These are phyloP conservation scores for Scheffersomyces quercinus DNA, from an alignment of 1,139 yeast genomes.

Conservation along the genomic window DNA sequence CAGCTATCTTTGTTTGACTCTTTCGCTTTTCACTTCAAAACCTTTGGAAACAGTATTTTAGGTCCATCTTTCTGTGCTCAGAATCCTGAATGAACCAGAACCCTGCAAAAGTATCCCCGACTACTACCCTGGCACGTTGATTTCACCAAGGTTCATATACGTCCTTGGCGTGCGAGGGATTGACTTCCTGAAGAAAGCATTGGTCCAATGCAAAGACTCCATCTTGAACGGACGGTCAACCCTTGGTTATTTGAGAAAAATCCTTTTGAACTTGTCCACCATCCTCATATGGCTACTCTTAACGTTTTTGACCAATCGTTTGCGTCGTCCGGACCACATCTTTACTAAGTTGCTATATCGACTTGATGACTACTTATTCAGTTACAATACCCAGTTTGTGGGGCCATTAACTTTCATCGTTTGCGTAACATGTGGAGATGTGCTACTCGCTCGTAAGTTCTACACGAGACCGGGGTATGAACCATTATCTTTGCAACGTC, in stretches of 20 bases:
- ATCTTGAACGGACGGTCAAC: slow-evolving; percentile 5
- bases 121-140: no score
- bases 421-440: slow-evolving; percentile 5
- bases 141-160: no score
- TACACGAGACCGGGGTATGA: no score
- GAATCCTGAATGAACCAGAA: no score
- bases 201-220: slow-evolving; percentile 1
- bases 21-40: no score
- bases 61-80: no score
- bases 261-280: slow-evolving; percentile 3
- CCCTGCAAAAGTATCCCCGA: no score
- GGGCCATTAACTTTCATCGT: slow-evolving; percentile 6
- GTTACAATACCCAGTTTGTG: slow-evolving; percentile 2
- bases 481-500: no score
- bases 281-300: slow-evolving; percentile 5
- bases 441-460: slow-evolving; percentile 3
- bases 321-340: slow-evolving; percentile 4
- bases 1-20: no score
- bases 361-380: slow-evolving; percentile 6
- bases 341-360: slow-evolving; percentile 3
- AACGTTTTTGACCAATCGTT: slow-evolving; percentile 3
- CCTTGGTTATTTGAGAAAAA: neutral
- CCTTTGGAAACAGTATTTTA: no score
- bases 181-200: neutral
- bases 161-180: neutral